Conservation (phyloP, 2,329 filamentous ascomycete genomes). For the Zasmidium citrigriseum region DNA sequence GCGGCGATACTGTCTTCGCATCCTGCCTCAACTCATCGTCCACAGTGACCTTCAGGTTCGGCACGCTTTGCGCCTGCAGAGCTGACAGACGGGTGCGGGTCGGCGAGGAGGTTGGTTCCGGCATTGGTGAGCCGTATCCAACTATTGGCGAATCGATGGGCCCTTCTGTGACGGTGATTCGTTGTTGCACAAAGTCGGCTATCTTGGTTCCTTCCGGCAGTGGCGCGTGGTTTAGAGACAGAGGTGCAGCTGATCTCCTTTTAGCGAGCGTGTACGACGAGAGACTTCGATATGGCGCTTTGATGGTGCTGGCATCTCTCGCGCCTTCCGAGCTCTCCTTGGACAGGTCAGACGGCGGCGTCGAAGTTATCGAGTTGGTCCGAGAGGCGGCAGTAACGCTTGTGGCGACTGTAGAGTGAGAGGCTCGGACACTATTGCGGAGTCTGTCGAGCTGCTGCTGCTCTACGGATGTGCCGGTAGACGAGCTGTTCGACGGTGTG, state of each 20-base stretch:
- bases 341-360: slow-evolving; percentile 23
- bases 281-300: slow-evolving; percentile 23
- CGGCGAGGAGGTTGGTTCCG: slow-evolving; percentile 1
- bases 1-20: not conserved
- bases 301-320: slow-evolving; percentile 12
- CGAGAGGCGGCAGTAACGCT: slow-evolving; percentile 25
- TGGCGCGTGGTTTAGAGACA: slow-evolving; percentile 7
- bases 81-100: slow-evolving; percentile 7
- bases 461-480: slow-evolving; percentile 26
- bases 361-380: slow-evolving; percentile 31
- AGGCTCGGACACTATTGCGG: slow-evolving; percentile 33
- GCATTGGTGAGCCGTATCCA: slow-evolving; percentile 3
- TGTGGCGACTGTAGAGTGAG: slow-evolving; percentile 29
- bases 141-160: slow-evolving; percentile 17
- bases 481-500: slow-evolving; percentile 27
- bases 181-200: not conserved
- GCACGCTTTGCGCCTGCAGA: slow-evolving; percentile 12
- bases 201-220: not conserved
- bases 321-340: slow-evolving; percentile 18
- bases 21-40: not conserved
- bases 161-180: not conserved
- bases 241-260: slow-evolving; percentile 27
- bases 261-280: slow-evolving; percentile 27
- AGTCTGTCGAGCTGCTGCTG: slow-evolving; percentile 30
- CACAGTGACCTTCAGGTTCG: slow-evolving; percentile 13